Base-by-base conservation (phyloP, 495 filamentous ascomycete genomes). In the Barbatosphaeria neglecta region DNA sequence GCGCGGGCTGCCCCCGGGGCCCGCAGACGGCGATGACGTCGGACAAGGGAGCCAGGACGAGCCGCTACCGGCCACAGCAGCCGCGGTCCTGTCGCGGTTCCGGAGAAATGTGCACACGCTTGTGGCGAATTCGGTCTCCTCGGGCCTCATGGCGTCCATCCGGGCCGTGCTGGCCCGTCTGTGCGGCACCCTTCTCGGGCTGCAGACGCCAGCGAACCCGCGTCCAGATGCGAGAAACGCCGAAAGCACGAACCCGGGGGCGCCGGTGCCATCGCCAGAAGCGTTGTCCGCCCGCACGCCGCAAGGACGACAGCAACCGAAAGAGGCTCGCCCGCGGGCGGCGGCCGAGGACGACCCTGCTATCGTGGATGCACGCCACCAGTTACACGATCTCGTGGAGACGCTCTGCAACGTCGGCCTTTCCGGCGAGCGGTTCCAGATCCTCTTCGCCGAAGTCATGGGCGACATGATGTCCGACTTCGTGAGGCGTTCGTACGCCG, bases 401-500 rank as follows among this genome's bases (percentile, higher is more conserved):
- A 74, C 76, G 20, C 63, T 93, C 15, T 71, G 82, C 45, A 74
- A 77, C 20, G 80, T 90, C 7, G 89, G 87, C 0, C 59, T 94
- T 43, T 85, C 80, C 9, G 83, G 82, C 7, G 80, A 86, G 49
- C 74, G 72, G 45, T 85, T 85, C 42, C 84, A 90, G 56, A 74
- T 82, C 38, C 72, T 84, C 11, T 87, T 92, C 52, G 87, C 84
- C 19, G 71, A 80, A 48, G 73, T 87, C 37, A 86, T 89, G 75
- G 75, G 84, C 52, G 60, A 67, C 17, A 74, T 82, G 55, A 77
- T 89, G 75, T 76, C 70, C n/a, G 61, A 71, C 22, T 84, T 83
- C 53, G 72, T 89, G 27, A 69, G 66, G 31, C 63, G 72, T 11
- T 70, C 75, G 0, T 89, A 82, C 57, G 70, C 75, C 5, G 69